These are phyloP conservation scores for Hypholoma sublateritium DNA, from an alignment of 768 basidiomycete genomes.

Conservation along the genomic window DNA sequence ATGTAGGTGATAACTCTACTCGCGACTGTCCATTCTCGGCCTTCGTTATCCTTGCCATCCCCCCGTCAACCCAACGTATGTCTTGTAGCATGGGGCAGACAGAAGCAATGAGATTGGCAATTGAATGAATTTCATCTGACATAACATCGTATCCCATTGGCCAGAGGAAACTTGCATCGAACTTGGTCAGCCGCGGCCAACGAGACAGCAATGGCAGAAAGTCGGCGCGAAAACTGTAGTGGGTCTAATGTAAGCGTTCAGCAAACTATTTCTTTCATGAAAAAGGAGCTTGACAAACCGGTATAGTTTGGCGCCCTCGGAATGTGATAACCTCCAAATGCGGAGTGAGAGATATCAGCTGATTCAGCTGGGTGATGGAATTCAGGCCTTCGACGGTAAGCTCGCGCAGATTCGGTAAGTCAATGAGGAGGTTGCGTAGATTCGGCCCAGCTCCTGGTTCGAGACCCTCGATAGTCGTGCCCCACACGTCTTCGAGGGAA, in stretches of 20 bases:
- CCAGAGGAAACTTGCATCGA: constrained; percentile 10
- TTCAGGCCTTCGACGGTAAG: constrained; percentile 7
- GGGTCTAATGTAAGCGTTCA: too few relatives aligned
- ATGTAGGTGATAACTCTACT: not conserved
- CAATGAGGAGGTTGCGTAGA: constrained; percentile 2
- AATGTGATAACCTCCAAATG: constrained; percentile 8
- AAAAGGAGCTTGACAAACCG: not conserved
- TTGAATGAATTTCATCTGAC: not conserved
- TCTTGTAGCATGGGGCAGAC: not conserved
- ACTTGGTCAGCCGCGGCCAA: not conserved
- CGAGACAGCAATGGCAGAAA: constrained; percentile 1
- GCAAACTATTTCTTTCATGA: not conserved
- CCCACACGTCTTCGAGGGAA: constrained; percentile 17
- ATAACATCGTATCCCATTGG: constrained; percentile 1
- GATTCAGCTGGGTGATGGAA: constrained; percentile 5
- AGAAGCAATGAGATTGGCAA: not conserved
- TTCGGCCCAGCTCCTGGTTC: not conserved
- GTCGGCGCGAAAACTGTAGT: not conserved
- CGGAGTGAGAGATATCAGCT: constrained; percentile 8
- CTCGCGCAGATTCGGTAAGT: constrained; percentile 4
- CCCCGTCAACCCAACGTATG: not conserved
- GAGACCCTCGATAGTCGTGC: not conserved
- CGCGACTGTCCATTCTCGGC: not conserved
- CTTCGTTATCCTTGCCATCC: not conserved
- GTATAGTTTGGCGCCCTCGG: not conserved